Evolutionary conservation across 2,329 filamentous ascomycete species (phyloP).

Genomic region (Plenodomus biglobosus): DNA sequence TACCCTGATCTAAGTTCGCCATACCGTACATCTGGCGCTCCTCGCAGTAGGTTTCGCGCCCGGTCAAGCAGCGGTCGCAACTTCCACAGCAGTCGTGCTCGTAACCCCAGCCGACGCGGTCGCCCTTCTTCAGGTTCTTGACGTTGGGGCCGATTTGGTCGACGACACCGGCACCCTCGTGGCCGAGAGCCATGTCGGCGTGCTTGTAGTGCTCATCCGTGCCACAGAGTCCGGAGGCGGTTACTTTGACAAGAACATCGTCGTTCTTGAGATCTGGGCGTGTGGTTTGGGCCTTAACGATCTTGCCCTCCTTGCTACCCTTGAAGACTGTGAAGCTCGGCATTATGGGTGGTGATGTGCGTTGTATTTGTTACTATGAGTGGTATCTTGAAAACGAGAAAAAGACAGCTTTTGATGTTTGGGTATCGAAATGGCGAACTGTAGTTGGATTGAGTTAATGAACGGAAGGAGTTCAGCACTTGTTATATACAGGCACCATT

Average conservation of each 20-base stretch:
- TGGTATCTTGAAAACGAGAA: slow-evolving; percentile 1
- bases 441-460: background rate
- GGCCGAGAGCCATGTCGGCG: slow-evolving; percentile 53
- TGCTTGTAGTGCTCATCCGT: slow-evolving; percentile 55
- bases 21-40: slow-evolving; percentile 49
- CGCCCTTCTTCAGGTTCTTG: slow-evolving; percentile 52
- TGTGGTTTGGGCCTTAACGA: slow-evolving; percentile 54
- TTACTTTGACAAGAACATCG: slow-evolving; percentile 64
- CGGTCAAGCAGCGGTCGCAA: slow-evolving; percentile 51
- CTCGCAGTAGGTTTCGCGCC: slow-evolving; percentile 50
- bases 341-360: slow-evolving; percentile 25
- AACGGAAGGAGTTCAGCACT: background rate
- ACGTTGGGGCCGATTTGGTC: slow-evolving; percentile 52
- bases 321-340: slow-evolving; percentile 64
- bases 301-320: slow-evolving; percentile 60
- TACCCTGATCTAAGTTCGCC: slow-evolving; percentile 52
- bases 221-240: slow-evolving; percentile 67
- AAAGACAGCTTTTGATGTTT: background rate
- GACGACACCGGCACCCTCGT: slow-evolving; percentile 58
- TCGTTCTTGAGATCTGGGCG: slow-evolving; percentile 50
- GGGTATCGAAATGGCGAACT: background rate
- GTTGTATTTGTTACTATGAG: background rate
- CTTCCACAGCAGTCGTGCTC: slow-evolving; percentile 49
- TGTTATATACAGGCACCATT: background rate
- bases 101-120: slow-evolving; percentile 57